Evolutionary conservation across 495 filamentous ascomycete genomes (phyloP).

Genomic region (Hypoxylon intermedium): DNA sequence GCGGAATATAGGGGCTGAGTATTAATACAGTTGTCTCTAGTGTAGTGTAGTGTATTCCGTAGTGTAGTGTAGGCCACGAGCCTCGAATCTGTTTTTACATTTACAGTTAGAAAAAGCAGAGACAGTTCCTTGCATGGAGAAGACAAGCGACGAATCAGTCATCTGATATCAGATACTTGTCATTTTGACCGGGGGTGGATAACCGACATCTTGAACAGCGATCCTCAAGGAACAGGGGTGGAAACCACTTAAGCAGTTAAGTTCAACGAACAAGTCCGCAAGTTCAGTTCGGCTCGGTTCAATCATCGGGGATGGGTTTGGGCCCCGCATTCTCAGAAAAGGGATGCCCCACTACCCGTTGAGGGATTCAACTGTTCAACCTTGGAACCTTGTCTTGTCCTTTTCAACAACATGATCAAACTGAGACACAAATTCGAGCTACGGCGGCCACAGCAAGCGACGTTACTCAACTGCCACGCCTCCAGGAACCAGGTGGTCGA

Average conservation of each 20-base stretch:
- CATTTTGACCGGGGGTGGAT: too few species aligned
- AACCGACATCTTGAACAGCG: conserved; percentile 34
- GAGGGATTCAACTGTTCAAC: conserved; percentile 1
- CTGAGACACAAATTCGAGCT: too few species aligned
- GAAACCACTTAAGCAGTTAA: conserved; percentile 15
- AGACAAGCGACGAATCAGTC: conserved; percentile 12
- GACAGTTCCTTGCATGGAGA: neutral
- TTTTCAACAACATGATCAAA: conserved; percentile 12
- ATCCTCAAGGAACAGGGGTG: conserved; percentile 40
- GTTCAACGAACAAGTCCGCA: too few species aligned
- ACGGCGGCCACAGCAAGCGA: conserved; percentile 16
- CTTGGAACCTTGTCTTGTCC: conserved; percentile 2
- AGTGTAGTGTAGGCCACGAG: too few species aligned
- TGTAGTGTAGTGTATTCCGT: too few species aligned
- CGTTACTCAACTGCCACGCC: conserved; percentile 7
- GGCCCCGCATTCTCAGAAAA: conserved; percentile 33
- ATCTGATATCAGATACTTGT: too few species aligned
- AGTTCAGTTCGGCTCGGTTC: too few species aligned
- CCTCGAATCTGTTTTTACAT: conserved; percentile 3
- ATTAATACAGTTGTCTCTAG: neutral
- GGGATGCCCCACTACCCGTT: conserved; percentile 26
- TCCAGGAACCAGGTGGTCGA: conserved; percentile 16
- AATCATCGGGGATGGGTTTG: conserved; percentile 26
- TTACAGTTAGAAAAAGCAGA: conserved; percentile 1
- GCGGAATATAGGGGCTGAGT: neutral